Evolutionary conservation across 2,329 filamentous ascomycete genomes (phyloP).

Genomic region (Huntiella moniliformis): DNA sequence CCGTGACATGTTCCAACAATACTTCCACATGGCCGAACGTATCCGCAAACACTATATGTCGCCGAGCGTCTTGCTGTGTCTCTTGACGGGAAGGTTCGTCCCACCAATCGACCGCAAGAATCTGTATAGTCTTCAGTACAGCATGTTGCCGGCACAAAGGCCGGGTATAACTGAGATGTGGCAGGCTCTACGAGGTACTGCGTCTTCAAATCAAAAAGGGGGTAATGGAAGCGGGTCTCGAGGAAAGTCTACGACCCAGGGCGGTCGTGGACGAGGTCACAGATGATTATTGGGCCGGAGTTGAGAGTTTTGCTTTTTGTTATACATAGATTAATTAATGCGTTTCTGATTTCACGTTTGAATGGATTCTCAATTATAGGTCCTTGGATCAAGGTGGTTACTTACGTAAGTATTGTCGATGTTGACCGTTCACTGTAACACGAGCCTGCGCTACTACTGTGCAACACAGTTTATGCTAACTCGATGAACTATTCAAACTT

Average conservation of each 20-base stretch:
- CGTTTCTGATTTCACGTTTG: no score
- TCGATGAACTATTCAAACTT: no score
- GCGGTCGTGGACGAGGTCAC: conserved; percentile 3
- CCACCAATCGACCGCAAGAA: conserved; percentile 89
- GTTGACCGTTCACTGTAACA: no score
- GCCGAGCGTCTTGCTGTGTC: conserved; percentile 67
- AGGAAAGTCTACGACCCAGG: conserved; percentile 6
- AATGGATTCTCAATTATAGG: no score
- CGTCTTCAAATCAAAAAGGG: conserved; percentile 16
- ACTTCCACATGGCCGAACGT: conserved; percentile 82
- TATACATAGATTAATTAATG: background rate
- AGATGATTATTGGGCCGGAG: background rate
- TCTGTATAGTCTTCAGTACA: conserved; percentile 91
- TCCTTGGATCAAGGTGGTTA: no score
- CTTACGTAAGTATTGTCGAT: no score
- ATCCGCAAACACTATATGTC: conserved; percentile 92
- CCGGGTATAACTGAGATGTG: conserved; percentile 75
- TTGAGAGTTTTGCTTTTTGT: background rate
- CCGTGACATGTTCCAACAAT: conserved; percentile 90
- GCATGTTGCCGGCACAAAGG: conserved; percentile 75
- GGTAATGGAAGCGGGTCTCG: conserved; percentile 14
- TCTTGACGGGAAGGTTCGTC: conserved; percentile 79
- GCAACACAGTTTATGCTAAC: no score
- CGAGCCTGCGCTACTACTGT: no score
- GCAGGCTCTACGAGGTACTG: conserved; percentile 42